phyloP scores from a whole-genome alignment of 2,329 filamentous ascomycete species.

The Clonostachys sp. region DNA sequence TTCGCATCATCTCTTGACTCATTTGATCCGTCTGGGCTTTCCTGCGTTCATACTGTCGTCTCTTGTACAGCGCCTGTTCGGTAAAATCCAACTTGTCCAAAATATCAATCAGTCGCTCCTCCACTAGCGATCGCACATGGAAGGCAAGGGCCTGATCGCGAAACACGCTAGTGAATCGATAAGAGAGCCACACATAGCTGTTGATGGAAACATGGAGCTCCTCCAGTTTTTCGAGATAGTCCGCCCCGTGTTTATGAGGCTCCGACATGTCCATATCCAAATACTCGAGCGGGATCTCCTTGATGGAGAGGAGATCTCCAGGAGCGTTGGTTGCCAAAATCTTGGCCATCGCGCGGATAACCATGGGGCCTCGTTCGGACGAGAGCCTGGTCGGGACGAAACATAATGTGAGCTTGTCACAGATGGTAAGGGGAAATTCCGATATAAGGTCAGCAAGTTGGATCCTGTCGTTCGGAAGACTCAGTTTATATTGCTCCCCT shows the following conservation, averaged over 20 bases:
- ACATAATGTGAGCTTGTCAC: conserved; percentile 73
- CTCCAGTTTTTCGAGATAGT: conserved; percentile 68
- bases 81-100: conserved; percentile 46
- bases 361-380: background rate
- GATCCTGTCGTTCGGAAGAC: conserved; percentile 52
- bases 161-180: conserved; percentile 80
- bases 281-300: conserved; percentile 65
- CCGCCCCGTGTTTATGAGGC: conserved; percentile 28
- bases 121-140: conserved; percentile 73
- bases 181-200: conserved; percentile 89
- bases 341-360: conserved; percentile 58
- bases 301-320: conserved; percentile 68
- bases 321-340: conserved; percentile 64
- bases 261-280: conserved; percentile 58
- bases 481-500: conserved; percentile 64
- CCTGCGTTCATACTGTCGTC: conserved; percentile 13
- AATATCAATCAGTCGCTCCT: conserved; percentile 59
- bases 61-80: conserved; percentile 20
- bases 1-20: background rate
- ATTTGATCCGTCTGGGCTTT: conserved; percentile 9
- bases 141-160: conserved; percentile 69
- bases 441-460: conserved; percentile 73
- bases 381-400: conserved; percentile 58
- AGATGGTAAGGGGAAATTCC: conserved; percentile 60
- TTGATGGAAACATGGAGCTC: conserved; percentile 76